Conservation (phyloP, 202 grass and related monocot genomes). For the Hordeum pubiflorum region DNA sequence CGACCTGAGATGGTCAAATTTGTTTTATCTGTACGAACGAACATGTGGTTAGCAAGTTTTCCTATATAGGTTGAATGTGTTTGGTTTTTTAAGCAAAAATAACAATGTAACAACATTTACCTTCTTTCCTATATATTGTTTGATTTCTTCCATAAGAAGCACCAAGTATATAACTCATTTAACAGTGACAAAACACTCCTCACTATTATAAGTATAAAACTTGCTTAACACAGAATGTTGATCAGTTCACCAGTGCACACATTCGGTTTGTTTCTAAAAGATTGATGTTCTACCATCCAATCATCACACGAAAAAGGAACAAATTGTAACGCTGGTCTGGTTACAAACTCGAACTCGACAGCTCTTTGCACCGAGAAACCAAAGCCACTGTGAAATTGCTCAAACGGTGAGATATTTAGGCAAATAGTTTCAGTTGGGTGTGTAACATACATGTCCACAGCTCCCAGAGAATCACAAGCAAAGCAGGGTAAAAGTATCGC, state of each 20-base stretch:
- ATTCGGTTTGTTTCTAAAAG: neutral
- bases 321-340: neutral
- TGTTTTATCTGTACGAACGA: neutral
- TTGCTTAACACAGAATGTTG: neutral
- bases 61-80: neutral
- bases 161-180: neutral
- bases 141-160: neutral
- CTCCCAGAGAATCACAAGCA: conserved; percentile 16
- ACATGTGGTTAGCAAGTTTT: neutral
- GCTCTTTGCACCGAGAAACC: neutral
- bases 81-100: neutral
- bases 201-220: neutral
- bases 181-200: neutral
- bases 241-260: neutral
- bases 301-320: too few relatives aligned
- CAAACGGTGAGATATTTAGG: neutral
- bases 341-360: conserved; percentile 4
- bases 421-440: neutral
- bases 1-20: too few relatives aligned
- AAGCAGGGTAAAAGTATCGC: neutral
- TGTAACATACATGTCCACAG: neutral
- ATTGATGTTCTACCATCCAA: neutral
- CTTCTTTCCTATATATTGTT: neutral
- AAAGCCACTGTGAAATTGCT: neutral
- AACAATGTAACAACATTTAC: neutral